Evolutionary conservation across 441 rosid species (phyloP).

Genomic region (Raphanus hybrid): DNA sequence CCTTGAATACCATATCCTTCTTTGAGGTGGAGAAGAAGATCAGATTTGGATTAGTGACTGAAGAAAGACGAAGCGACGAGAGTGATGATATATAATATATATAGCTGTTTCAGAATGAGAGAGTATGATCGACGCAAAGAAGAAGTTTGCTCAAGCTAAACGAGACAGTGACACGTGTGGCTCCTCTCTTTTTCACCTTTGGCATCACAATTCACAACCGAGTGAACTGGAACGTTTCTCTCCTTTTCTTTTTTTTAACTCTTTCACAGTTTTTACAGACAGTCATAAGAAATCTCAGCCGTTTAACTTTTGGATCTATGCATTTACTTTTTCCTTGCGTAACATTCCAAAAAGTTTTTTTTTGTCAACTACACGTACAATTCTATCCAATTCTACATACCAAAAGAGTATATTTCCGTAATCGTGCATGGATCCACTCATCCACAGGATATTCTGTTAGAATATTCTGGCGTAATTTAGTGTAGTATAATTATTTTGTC

Average conservation of each 20-base stretch:
- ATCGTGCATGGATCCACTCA: neutral
- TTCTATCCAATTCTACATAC: no score
- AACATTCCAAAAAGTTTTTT: neutral
- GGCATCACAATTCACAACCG: neutral
- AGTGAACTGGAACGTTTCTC: conserved; percentile 32
- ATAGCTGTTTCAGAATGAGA: neutral
- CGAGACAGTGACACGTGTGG: conserved; percentile 39
- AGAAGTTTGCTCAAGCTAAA: conserved; percentile 22
- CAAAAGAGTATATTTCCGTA: neutral
- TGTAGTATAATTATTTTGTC: neutral
- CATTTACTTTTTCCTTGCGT: neutral
- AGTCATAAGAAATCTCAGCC: conserved; percentile 24
- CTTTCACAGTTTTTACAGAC: neutral
- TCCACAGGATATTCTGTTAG: conserved; percentile 2
- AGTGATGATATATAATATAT: neutral
- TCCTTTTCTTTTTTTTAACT: neutral
- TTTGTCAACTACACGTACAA: no score
- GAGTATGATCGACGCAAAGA: conserved; percentile 29
- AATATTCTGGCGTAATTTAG: conserved; percentile 1
- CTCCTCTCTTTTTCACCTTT: conserved; percentile 5
- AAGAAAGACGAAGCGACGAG: neutral
- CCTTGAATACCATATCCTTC: conserved; percentile 58
- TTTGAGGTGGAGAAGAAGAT: conserved; percentile 2
- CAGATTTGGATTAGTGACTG: neutral
- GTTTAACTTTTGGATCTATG: neutral